phyloP scores from a whole-genome alignment of 306 rosid genomes.

The Lathyrus oleraceus region DNA sequence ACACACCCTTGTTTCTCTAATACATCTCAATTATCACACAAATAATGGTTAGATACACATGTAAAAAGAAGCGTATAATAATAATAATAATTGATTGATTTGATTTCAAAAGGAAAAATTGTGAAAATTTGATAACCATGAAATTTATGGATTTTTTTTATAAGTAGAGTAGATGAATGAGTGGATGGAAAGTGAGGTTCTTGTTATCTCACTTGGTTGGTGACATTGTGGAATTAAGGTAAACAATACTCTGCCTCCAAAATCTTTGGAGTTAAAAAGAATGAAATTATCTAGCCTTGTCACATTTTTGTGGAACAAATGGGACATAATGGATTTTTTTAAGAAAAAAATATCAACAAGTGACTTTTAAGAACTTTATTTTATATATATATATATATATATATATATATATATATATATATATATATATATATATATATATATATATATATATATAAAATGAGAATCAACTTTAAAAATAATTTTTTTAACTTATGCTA shows the following conservation, averaged over 20 bases:
- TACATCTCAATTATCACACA: too few relatives aligned
- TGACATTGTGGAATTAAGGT: not conserved
- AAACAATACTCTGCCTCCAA: constrained; percentile 5
- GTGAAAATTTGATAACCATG: not conserved
- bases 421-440: too few relatives aligned
- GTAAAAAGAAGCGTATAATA: not conserved
- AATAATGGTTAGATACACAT: too few relatives aligned
- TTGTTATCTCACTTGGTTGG: not conserved
- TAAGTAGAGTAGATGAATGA: not conserved
- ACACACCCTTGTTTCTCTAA: too few relatives aligned
- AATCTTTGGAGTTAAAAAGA: constrained; percentile 1
- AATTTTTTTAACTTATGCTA: too few relatives aligned
- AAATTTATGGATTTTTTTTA: not conserved
- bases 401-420: too few relatives aligned
- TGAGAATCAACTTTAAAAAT: too few relatives aligned
- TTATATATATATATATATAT: too few relatives aligned
- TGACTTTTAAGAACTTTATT: too few relatives aligned
- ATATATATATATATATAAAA: too few relatives aligned
- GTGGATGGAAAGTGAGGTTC: not conserved
- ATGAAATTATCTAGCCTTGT: not conserved
- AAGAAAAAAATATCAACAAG: too few relatives aligned
- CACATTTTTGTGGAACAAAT: not conserved
- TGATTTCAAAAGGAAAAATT: not conserved
- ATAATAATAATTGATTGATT: not conserved
- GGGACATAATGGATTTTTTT: too few relatives aligned